These are phyloP conservation scores for Dichotomocladium elegans DNA, from an alignment of 371 early-diverging fungal species.

Conservation along the genomic window DNA sequence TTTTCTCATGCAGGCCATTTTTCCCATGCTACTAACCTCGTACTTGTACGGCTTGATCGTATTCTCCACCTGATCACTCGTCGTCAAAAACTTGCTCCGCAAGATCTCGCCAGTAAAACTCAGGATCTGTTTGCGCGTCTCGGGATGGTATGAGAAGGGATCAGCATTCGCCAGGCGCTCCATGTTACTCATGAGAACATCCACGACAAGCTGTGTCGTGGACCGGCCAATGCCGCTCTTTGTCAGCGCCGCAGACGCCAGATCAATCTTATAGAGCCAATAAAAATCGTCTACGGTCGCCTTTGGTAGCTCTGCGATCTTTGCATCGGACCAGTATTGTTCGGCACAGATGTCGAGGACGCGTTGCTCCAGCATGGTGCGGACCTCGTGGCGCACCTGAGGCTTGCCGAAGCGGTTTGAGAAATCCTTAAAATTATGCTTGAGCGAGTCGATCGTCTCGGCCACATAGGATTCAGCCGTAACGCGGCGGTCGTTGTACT, in stretches of 20 bases:
- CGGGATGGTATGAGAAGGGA: conserved; percentile 84
- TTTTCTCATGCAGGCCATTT: neutral
- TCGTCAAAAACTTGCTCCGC: conserved; percentile 77
- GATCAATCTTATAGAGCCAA: conserved; percentile 83
- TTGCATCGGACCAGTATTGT: conserved; percentile 88
- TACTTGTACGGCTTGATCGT: conserved; percentile 98
- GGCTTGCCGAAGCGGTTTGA: conserved; percentile 85
- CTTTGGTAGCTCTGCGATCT: conserved; percentile 63
- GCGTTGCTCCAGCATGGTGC: conserved; percentile 83
- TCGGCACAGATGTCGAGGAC: conserved; percentile 89
- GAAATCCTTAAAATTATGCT: conserved; percentile 91
- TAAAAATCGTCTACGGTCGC: conserved; percentile 54
- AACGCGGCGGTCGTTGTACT: conserved; percentile 92
- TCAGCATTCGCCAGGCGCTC: conserved; percentile 74
- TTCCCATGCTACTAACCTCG: conserved; percentile 45
- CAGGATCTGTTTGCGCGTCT: conserved; percentile 76
- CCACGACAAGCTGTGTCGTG: conserved; percentile 89
- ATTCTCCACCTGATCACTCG: conserved; percentile 96
- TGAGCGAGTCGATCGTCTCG: conserved; percentile 88
- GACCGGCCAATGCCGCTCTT: conserved; percentile 92
- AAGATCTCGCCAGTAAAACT: conserved; percentile 81
- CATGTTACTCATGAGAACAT: conserved; percentile 81
- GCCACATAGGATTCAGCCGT: conserved; percentile 95
- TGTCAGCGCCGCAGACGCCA: conserved; percentile 82
- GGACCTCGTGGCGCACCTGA: conserved; percentile 85